Percentiles rank a stretch among this genome's conserved stretches.
Evolutionary conservation across 768 basidiomycete species (phyloP).

Genomic region (Phallus indusiatus): DNA sequence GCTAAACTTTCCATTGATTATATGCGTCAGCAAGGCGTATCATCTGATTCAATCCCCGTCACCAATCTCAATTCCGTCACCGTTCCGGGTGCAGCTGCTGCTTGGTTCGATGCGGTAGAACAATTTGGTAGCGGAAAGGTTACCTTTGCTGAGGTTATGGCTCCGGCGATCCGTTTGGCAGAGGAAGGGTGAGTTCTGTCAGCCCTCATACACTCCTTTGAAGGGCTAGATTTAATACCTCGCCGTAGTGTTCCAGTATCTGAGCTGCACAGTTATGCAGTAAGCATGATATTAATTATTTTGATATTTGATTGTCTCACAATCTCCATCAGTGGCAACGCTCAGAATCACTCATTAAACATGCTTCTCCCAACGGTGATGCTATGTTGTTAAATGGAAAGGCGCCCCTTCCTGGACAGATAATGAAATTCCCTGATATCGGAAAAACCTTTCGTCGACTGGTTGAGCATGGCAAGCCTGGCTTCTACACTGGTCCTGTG

Average conservation of each 20-base stretch:
- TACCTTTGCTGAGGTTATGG: constrained; percentile 60
- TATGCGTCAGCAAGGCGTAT: constrained; percentile 57
- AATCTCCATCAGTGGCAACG: constrained; percentile 31
- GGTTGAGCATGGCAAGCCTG: constrained; percentile 75
- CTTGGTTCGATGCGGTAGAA: constrained; percentile 88
- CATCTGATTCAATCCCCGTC: constrained; percentile 58
- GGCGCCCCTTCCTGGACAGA: constrained; percentile 78
- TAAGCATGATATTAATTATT: constrained; percentile 21
- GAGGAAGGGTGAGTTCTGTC: constrained; percentile 66
- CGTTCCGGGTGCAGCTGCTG: constrained; percentile 88
- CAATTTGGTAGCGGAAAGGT: constrained; percentile 71
- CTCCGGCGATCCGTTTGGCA: constrained; percentile 84
- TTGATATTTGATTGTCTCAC: constrained; percentile 7
- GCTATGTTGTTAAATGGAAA: constrained; percentile 83
- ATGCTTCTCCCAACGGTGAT: constrained; percentile 73
- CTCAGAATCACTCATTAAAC: constrained; percentile 63
- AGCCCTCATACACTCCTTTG: not conserved
- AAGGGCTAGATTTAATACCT: not conserved
- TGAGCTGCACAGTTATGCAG: constrained; percentile 60
- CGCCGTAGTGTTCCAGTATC: constrained; percentile 68
- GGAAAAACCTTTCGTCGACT: constrained; percentile 77
- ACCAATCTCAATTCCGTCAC: constrained; percentile 88
- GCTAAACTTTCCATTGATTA: constrained; percentile 69
- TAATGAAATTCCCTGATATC: constrained; percentile 72
- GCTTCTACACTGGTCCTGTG: constrained; percentile 88